Conservation (phyloP, 2,329 filamentous ascomycete genomes). For the Pseudopithomyces maydicus region DNA sequence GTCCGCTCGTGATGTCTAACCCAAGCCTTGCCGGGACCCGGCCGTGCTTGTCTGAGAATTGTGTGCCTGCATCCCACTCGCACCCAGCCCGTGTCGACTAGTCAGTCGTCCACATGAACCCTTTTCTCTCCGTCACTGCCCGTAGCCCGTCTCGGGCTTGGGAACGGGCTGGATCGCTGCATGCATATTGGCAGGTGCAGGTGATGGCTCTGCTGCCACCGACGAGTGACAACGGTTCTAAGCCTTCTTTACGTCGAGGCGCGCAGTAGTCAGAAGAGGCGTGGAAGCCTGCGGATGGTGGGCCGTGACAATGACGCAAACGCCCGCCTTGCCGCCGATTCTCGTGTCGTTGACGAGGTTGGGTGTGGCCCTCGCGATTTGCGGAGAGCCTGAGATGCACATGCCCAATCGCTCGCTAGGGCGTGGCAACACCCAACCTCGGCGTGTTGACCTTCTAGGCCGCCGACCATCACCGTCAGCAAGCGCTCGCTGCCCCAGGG, state of each 20-base stretch:
- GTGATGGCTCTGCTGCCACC: background rate
- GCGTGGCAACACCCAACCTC: background rate
- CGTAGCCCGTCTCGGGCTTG: conserved; percentile 24
- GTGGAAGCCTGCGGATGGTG: conserved; percentile 8
- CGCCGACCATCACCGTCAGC: conserved; percentile 1
- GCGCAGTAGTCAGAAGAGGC: conserved; percentile 3
- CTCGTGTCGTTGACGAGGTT: conserved; percentile 1
- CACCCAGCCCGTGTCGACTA: conserved; percentile 18
- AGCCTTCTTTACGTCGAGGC: conserved; percentile 2
- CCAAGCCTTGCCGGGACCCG: background rate
- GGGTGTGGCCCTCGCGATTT: conserved; percentile 11
- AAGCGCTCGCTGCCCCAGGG: conserved; percentile 1
- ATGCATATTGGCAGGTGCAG: conserved; percentile 12
- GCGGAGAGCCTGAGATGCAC: conserved; percentile 2
- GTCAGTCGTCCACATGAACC: conserved; percentile 25
- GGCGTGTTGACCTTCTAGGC: background rate
- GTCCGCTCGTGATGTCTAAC: background rate
- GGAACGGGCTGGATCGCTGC: conserved; percentile 11
- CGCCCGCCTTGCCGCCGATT: conserved; percentile 14
- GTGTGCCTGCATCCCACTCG: conserved; percentile 17
- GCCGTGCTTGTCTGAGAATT: conserved; percentile 11
- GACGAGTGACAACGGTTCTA: background rate
- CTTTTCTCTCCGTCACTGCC: conserved; percentile 26
- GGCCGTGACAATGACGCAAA: conserved; percentile 19
- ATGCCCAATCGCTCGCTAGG: background rate